Percentiles rank a stretch among this genome's conserved stretches.
Evolutionary conservation across 2,329 filamentous ascomycete species (phyloP).

Genomic region (Pseudogymnoascus sp.): DNA sequence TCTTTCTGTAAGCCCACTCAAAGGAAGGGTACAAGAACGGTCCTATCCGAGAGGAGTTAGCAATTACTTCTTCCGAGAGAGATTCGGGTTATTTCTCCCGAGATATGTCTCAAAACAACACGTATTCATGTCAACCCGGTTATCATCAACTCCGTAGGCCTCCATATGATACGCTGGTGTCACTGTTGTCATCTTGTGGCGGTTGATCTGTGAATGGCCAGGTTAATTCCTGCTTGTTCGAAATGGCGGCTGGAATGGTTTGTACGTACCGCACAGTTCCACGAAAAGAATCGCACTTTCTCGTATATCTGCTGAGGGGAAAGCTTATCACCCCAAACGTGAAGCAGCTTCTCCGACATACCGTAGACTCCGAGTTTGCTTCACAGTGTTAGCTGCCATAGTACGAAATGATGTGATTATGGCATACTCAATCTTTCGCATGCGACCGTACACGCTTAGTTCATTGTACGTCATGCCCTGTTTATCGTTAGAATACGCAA

Average conservation of each 20-base stretch:
- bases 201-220: conserved; percentile 44
- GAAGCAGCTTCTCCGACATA: conserved; percentile 38
- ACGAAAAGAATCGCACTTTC: conserved; percentile 37
- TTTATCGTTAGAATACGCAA: conserved; percentile 35
- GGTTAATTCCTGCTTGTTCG: neutral
- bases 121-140: conserved; percentile 48
- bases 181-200: conserved; percentile 52
- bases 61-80: neutral
- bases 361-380: conserved; percentile 38
- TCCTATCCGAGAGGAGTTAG: conserved; percentile 19
- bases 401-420: neutral
- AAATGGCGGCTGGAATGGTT: neutral
- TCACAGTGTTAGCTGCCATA: neutral
- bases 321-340: conserved; percentile 35
- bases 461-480: conserved; percentile 47
- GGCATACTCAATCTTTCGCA: conserved; percentile 33
- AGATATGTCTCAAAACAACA: conserved; percentile 31
- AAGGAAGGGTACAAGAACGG: conserved; percentile 45
- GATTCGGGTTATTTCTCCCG: neutral
- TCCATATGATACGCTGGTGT: conserved; percentile 35
- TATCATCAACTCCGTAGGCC: conserved; percentile 46
- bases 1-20: conserved; percentile 33
- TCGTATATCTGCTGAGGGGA: conserved; percentile 20
- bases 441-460: conserved; percentile 34
- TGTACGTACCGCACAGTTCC: neutral